Base-by-base conservation (phyloP, 352 stramenopile species). In the Phytophthora syringae region DNA sequence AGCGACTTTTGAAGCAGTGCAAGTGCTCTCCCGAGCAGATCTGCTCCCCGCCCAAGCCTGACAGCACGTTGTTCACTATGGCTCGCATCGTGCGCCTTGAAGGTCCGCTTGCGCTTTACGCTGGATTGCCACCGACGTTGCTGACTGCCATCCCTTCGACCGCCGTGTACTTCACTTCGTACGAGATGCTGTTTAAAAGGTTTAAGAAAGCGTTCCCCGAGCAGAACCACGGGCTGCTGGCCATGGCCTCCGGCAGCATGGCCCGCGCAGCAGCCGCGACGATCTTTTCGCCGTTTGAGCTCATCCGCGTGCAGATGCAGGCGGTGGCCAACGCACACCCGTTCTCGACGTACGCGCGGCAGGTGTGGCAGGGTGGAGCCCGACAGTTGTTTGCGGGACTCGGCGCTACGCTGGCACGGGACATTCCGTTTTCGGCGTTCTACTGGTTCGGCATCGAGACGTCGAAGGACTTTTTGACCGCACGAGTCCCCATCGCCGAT, bases 361-460 rank as follows among this genome's bases (percentile, higher is more conserved):
- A 65, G 39, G 78, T 80, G 3, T 71, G 82, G 15, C 60, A 71
- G 12, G 81, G 77, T 16, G 81, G 81, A 1, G 37, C 72, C 28
- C 68, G 77, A 1, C 64, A 80, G 27, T 53, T 89, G 16, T 93
- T 80, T 52, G 76, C 77, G 3, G 94, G 96, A 2, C 74, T 98
- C 5, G 82, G 76, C 6, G 88, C 95, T 20, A 98, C 93, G 18
- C 76, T 99, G 9, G 92, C 89, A 20, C 81, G 96, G 28, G 96
- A 98, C 69, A 93, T 98, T n/a, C 95, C 97, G 15, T 98, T 99
- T 75, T 96, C 82, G 5, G 92, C 87, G 2, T 82, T 98, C 42
- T 99, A 99, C 68, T 98, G 93, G 94, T 80, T 84, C 42, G 84
- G 79, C 51, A 90, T 98, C 44, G 95, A 99, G 78, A 78, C 73